Percentiles rank a stretch among this genome's conserved stretches.
These are phyloP conservation scores for Thelephora terrestris DNA, from an alignment of 1,284 basidiomycete species.

Conservation along the genomic window DNA sequence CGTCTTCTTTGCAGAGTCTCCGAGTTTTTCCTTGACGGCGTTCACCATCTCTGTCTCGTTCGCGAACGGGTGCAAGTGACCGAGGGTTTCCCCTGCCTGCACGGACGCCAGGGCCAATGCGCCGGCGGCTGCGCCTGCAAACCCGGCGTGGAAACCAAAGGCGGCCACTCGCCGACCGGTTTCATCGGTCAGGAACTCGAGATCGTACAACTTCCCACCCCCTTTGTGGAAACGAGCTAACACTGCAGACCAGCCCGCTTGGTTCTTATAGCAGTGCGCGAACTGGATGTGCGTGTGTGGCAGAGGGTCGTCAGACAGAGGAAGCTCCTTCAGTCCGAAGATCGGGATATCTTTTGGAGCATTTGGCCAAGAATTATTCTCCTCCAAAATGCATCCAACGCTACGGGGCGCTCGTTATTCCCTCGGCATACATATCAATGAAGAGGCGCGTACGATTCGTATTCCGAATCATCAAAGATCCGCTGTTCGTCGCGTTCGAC, in stretches of 20 bases:
- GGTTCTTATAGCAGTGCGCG: slow-evolving; percentile 97
- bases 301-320: slow-evolving; percentile 70
- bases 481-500: slow-evolving; percentile 94
- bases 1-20: slow-evolving; percentile 65
- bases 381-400: slow-evolving; percentile 83
- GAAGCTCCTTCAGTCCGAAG: slow-evolving; percentile 95
- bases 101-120: slow-evolving; percentile 76
- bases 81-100: slow-evolving; percentile 51
- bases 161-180: slow-evolving; percentile 91
- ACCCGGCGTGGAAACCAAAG: slow-evolving; percentile 98
- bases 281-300: slow-evolving; percentile 98
- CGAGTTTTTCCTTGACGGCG: slow-evolving; percentile 60
- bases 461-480: slow-evolving; percentile 94
- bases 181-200: slow-evolving; percentile 92
- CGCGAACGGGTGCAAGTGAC: slow-evolving; percentile 65
- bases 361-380: slow-evolving; percentile 84
- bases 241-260: slow-evolving; percentile 88
- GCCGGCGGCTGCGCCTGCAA: slow-evolving; percentile 93
- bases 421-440: neutral
- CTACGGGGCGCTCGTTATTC: slow-evolving; percentile 28
- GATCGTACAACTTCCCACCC: slow-evolving; percentile 86
- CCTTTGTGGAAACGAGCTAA: slow-evolving; percentile 85
- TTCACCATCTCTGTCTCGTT: slow-evolving; percentile 79
- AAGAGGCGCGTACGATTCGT: slow-evolving; percentile 63
- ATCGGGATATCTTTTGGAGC: slow-evolving; percentile 76